A percentile compares a stretch with the other conserved stretches of the same genome.
These are phyloP conservation scores for Orbilia javanica DNA, from an alignment of 2,329 filamentous ascomycete species.

Conservation along the genomic window DNA sequence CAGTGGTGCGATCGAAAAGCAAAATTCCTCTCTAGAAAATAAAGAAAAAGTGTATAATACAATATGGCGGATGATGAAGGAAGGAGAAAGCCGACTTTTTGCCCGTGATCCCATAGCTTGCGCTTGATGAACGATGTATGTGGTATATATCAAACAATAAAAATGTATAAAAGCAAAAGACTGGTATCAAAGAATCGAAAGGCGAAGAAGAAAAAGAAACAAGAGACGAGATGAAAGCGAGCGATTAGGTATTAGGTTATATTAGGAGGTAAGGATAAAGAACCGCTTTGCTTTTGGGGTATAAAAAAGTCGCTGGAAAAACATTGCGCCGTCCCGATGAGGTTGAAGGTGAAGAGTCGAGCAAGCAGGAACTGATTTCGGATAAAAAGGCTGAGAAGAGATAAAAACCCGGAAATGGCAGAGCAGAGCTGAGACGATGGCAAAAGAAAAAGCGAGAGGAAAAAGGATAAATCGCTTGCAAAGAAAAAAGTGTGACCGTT, in stretches of 20 bases:
- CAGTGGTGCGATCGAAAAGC: slow-evolving; percentile 39
- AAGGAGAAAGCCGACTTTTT: slow-evolving; percentile 56
- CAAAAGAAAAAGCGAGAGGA: slow-evolving; percentile 23
- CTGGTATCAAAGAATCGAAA: slow-evolving; percentile 34
- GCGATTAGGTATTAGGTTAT: slow-evolving; percentile 53
- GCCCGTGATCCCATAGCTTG: slow-evolving; percentile 55
- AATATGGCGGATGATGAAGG: slow-evolving; percentile 21
- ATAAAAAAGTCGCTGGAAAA: slow-evolving; percentile 59
- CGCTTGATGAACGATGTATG: slow-evolving; percentile 21
- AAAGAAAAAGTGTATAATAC: slow-evolving; percentile 39
- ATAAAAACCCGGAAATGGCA: slow-evolving; percentile 20
- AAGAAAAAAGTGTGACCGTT: slow-evolving; percentile 42
- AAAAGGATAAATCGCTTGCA: slow-evolving; percentile 51
- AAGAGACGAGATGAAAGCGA: slow-evolving; percentile 21
- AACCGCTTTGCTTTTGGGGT: slow-evolving; percentile 52
- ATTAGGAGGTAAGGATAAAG: slow-evolving; percentile 26
- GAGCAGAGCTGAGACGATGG: slow-evolving; percentile 38
- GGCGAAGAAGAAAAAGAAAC: not conserved
- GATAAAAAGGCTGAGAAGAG: slow-evolving; percentile 59
- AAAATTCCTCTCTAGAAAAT: slow-evolving; percentile 32
- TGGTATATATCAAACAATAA: slow-evolving; percentile 31
- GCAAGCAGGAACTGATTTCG: slow-evolving; percentile 49
- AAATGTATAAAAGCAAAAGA: slow-evolving; percentile 29
- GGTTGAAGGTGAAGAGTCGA: slow-evolving; percentile 41
- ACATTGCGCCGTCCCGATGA: slow-evolving; percentile 59